These are phyloP conservation scores for Euphrasia confusa DNA, from an alignment of 257 asterid species.

Conservation along the genomic window DNA sequence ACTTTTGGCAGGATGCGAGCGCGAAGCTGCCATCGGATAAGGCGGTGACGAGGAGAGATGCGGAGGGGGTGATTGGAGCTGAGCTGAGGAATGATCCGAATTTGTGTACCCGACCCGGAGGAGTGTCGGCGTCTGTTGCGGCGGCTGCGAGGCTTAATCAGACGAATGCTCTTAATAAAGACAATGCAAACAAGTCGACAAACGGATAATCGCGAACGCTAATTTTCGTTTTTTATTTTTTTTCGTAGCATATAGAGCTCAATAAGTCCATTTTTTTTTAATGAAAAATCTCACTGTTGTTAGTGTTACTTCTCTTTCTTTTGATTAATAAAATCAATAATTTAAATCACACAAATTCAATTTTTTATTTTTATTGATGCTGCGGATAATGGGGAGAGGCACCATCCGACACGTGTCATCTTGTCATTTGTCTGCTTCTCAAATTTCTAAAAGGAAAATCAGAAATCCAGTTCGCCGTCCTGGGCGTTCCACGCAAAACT, in stretches of 20 bases:
- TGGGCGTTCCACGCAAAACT: slow-evolving; percentile 7
- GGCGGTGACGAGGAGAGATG: slow-evolving; percentile 84
- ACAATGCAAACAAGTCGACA: slow-evolving; percentile 7
- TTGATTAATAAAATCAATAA: too few species aligned
- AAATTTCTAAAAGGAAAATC: background rate
- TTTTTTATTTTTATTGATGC: background rate
- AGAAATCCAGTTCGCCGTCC: slow-evolving; percentile 10
- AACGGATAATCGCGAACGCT: too few species aligned
- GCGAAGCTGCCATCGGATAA: slow-evolving; percentile 78
- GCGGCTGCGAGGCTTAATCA: slow-evolving; percentile 97
- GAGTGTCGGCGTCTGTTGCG: slow-evolving; percentile 87
- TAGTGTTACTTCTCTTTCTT: too few species aligned
- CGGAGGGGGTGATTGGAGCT: slow-evolving; percentile 97
- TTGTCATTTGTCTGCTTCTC: slow-evolving; percentile 13
- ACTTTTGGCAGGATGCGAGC: slow-evolving; percentile 61
- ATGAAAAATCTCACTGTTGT: too few species aligned
- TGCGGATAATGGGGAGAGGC: too few species aligned
- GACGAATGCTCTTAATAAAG: slow-evolving; percentile 24
- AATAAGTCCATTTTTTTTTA: background rate
- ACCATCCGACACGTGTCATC: background rate
- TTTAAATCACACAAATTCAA: background rate
- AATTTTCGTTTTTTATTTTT: too few species aligned
- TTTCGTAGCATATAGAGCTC: background rate
- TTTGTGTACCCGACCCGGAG: slow-evolving; percentile 87
- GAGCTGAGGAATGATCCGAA: slow-evolving; percentile 92